Evolutionary conservation across 1,284 basidiomycete genomes (phyloP), one percentile per base, ranked within the genome.

Genomic region (Lignosus rhinocerotis): DNA sequence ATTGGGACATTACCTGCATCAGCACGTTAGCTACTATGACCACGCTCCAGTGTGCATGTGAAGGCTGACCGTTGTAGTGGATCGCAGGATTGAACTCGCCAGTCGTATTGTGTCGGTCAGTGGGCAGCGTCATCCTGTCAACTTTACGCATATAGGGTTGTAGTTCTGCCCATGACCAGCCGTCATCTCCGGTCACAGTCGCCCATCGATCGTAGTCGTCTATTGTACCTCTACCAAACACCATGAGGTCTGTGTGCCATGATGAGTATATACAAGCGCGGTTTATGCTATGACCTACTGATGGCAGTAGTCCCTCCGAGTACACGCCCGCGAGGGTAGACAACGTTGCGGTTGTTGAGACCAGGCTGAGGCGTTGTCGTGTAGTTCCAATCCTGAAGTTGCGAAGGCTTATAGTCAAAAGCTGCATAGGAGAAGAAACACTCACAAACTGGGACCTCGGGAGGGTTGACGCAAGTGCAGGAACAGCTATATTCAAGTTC

Each of bases 171-270:
- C 70, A 75, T 4, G 67, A 65, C 73, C 72, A 73, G 5, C 67
- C 69, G 2, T 53, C 31, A 46, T 74, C 72, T 9, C 64, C 66
- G 4, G 72, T 72, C 10, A 72, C 54, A 2, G 61, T 59, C 1
- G 73, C 72, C 49, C 59, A 70, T 17, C 68, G 65, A 43, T 72
- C 63, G 43, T 55, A 75, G 38, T 68, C 70, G 19, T 76, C 75
- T 17, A 66, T 56, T 0, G 76, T 73, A 3, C 78, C 78, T 11
- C 78, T 71, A 16, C 71, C 73, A 60, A 76, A 80, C 0, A 69
- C 68, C 74, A 79, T 71, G 17, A 63, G 71, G 61, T 80, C 78
- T 80, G 39, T 33, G 11, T 39, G 25, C 25, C 25, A 25, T 25
- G 25, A 25, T 2, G 25, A 25, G 4, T 25, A 25, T 25, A 25